Percentiles rank a stretch among this genome's conserved stretches.
These are phyloP conservation scores for Sechiopsis laciniata DNA, from an alignment of 306 rosid species.

Conservation along the genomic window DNA sequence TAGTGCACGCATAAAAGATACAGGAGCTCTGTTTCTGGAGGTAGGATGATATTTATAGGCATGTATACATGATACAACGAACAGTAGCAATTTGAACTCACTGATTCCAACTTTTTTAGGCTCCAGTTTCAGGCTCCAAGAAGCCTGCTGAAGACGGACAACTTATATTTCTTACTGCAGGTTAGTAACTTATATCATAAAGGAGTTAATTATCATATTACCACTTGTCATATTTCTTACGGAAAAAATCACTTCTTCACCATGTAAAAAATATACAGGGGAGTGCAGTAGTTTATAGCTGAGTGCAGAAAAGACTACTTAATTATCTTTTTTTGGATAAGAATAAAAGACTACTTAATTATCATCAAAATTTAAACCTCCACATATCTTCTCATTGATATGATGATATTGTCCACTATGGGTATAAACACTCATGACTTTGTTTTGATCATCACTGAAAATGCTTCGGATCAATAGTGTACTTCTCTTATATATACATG, in stretches of 20 bases:
- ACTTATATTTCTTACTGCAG: slow-evolving; percentile 78
- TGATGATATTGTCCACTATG: too few relatives aligned
- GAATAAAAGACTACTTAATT: background rate
- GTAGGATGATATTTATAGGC: slow-evolving; percentile 28
- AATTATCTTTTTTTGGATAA: too few relatives aligned
- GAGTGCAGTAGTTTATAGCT: background rate
- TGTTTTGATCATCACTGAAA: too few relatives aligned
- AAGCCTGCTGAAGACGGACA: slow-evolving; percentile 99
- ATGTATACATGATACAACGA: background rate
- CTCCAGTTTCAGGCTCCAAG: slow-evolving; percentile 98
- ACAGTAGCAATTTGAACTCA: background rate
- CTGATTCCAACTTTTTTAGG: slow-evolving; percentile 47
- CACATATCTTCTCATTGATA: too few relatives aligned
- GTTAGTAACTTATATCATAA: slow-evolving; percentile 48
- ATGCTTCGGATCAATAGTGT: too few relatives aligned
- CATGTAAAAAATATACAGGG: background rate
- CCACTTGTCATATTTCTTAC: background rate
- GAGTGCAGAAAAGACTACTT: background rate
- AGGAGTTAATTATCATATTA: background rate
- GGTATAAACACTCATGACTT: too few relatives aligned
- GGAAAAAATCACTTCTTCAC: background rate
- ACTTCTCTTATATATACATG: too few relatives aligned
- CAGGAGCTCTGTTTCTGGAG: slow-evolving; percentile 92
- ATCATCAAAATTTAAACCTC: background rate
- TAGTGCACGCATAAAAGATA: slow-evolving; percentile 48